Percentiles rank a stretch among this genome's conserved stretches.
Conservation (phyloP, 176 grass and related monocot genomes). For the Themeda triandra region DNA sequence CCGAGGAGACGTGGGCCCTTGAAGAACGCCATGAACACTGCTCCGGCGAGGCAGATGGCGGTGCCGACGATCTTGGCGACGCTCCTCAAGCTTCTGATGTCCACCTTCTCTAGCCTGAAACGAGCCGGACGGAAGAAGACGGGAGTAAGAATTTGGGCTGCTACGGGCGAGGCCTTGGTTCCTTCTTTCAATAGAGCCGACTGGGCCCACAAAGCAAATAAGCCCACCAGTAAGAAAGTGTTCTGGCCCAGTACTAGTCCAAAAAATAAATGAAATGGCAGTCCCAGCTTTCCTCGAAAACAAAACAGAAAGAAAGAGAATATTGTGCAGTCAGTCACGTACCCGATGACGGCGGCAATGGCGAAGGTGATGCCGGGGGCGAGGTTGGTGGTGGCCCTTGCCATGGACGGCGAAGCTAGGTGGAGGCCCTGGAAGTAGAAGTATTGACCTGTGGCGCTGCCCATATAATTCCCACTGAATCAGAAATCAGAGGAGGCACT, state of each 20-base stretch:
- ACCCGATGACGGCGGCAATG: constrained; percentile 36
- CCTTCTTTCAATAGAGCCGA: neutral
- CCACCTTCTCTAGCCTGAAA: constrained; percentile 63
- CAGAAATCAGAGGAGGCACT: neutral
- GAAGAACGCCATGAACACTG: constrained; percentile 58
- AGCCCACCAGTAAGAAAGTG: neutral
- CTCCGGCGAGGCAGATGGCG: constrained; percentile 53
- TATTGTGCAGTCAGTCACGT: neutral
- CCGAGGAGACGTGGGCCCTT: constrained; percentile 54
- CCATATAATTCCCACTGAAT: neutral
- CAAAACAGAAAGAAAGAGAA: neutral
- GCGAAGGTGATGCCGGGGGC: constrained; percentile 43
- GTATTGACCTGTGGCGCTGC: constrained; percentile 43
- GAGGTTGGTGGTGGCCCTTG: constrained; percentile 50
- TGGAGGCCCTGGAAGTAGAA: constrained; percentile 44
- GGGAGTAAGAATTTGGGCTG: neutral
- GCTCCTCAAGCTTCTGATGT: constrained; percentile 34
- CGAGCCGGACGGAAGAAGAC: neutral
- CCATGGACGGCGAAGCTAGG: constrained; percentile 51
- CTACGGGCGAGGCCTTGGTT: neutral
- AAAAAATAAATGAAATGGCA: too few relatives aligned
- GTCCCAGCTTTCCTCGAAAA: neutral
- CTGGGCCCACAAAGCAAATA: too few relatives aligned
- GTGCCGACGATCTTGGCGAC: constrained; percentile 59
- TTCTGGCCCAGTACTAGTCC: neutral